Percentiles rank a stretch among this genome's conserved stretches.
phyloP scores from a whole-genome alignment of 2,329 filamentous ascomycete species.

The Acarospora socialis region DNA sequence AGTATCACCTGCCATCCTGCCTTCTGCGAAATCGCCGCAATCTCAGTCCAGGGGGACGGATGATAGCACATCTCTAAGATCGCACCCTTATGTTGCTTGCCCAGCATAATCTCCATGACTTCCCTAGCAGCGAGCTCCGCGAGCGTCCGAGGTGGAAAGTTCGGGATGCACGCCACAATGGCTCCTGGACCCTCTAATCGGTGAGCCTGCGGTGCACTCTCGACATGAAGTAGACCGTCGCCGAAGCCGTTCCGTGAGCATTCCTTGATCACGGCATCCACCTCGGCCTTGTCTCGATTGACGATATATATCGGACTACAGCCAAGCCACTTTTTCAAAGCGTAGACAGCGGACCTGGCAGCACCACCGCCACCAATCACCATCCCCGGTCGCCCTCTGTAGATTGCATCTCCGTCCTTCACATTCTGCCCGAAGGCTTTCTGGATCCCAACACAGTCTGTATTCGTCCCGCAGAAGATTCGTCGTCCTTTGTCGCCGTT shows the following conservation, averaged over 20 bases:
- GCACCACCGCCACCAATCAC: conserved; percentile 68
- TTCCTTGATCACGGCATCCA: conserved; percentile 51
- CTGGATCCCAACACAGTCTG: conserved; percentile 32
- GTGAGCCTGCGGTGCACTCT: conserved; percentile 45
- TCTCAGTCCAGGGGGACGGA: conserved; percentile 52
- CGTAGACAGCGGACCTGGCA: conserved; percentile 63
- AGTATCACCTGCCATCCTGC: conserved; percentile 60
- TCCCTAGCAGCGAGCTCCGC: conserved; percentile 47
- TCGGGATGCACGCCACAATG: conserved; percentile 61
- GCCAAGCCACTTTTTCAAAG: conserved; percentile 54
- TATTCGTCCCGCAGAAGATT: conserved; percentile 10
- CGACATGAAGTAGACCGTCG: conserved; percentile 45
- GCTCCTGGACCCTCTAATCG: conserved; percentile 46
- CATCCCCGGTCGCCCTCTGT: conserved; percentile 51
- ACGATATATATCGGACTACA: conserved; percentile 60
- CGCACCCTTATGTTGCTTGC: conserved; percentile 42
- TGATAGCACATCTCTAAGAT: conserved; percentile 79
- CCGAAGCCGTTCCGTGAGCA: conserved; percentile 47
- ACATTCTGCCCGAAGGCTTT: conserved; percentile 27
- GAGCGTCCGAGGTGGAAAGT: conserved; percentile 53
- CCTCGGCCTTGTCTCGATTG: conserved; percentile 56
- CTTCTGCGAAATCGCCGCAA: conserved; percentile 45
- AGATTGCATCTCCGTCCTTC: conserved; percentile 35
- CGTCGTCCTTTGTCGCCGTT: background rate
- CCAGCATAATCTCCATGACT: conserved; percentile 31